phyloP scores from a whole-genome alignment of 768 basidiomycete species.

The Suillus hirtellus region DNA sequence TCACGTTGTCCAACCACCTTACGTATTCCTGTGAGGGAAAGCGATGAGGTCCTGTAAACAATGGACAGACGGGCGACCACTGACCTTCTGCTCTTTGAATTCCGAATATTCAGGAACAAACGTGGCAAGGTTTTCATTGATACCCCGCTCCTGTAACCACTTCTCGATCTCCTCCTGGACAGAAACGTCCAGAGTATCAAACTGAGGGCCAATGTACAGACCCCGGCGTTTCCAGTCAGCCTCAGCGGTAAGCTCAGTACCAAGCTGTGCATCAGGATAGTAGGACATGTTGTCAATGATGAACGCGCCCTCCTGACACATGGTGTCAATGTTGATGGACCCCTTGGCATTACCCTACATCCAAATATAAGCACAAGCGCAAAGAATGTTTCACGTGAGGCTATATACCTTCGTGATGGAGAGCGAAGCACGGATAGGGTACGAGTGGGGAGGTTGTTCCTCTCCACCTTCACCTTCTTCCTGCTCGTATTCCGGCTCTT shows the following conservation, averaged over 20 bases:
- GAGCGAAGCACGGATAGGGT: slow-evolving; percentile 78
- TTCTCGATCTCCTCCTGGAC: slow-evolving; percentile 93
- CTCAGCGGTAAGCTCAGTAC: slow-evolving; percentile 78
- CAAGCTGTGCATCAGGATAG: slow-evolving; percentile 73
- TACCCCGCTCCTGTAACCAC: slow-evolving; percentile 87
- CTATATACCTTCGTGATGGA: slow-evolving; percentile 77
- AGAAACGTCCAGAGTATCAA: slow-evolving; percentile 82
- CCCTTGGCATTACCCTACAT: slow-evolving; percentile 53
- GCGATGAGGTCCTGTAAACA: slow-evolving; percentile 11
- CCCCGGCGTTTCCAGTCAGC: slow-evolving; percentile 93
- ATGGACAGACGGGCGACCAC: slow-evolving; percentile 24
- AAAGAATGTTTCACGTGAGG: not conserved
- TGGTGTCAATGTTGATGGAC: slow-evolving; percentile 75
- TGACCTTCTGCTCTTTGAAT: slow-evolving; percentile 90
- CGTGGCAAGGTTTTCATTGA: slow-evolving; percentile 77
- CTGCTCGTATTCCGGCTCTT: slow-evolving; percentile 38
- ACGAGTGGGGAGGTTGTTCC: slow-evolving; percentile 39
- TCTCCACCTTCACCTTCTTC: slow-evolving; percentile 38
- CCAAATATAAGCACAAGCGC: not conserved
- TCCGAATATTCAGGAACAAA: slow-evolving; percentile 90
- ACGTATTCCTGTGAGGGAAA: slow-evolving; percentile 75
- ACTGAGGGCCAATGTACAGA: slow-evolving; percentile 91
- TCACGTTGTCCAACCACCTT: slow-evolving; percentile 81
- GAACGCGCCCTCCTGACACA: slow-evolving; percentile 78
- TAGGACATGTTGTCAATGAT: slow-evolving; percentile 88